Percentiles rank a stretch among this genome's conserved stretches.
phyloP scores from a whole-genome alignment of 192 early-diverging fungal species.

The Coemansia nantahalensis region DNA sequence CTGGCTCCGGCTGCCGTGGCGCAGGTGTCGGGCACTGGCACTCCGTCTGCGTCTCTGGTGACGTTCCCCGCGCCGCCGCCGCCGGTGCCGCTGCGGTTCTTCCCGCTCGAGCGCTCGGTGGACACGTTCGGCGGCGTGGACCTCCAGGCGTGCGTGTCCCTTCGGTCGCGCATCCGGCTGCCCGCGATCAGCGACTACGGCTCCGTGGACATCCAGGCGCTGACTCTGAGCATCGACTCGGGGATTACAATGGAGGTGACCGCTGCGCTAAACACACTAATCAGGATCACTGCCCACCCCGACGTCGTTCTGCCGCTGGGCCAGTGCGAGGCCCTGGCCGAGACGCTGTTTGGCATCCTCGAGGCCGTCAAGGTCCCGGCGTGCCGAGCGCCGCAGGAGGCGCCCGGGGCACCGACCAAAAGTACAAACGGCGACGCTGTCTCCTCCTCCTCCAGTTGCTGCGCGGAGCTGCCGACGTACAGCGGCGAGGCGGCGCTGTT shows the following conservation, averaged over 20 bases:
- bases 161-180: conserved; percentile 50
- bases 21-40: not conserved
- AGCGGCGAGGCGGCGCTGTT: conserved; percentile 30
- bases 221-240: conserved; percentile 77
- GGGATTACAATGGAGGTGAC: conserved; percentile 71
- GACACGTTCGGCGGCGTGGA: conserved; percentile 79
- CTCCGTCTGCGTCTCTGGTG: conserved; percentile 1
- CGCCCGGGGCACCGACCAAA: not conserved
- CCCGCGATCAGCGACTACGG: conserved; percentile 55
- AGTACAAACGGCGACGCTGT: too few relatives aligned
- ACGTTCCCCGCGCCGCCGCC: conserved; percentile 23
- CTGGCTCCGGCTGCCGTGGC: conserved; percentile 1
- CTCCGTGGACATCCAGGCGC: conserved; percentile 68
- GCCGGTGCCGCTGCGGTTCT: conserved; percentile 24
- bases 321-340: conserved; percentile 67
- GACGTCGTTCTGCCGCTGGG: conserved; percentile 54
- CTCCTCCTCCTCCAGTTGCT: too few relatives aligned
- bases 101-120: conserved; percentile 57
- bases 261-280: conserved; percentile 70
- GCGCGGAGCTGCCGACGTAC: conserved; percentile 14
- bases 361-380: conserved; percentile 35
- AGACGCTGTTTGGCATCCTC: conserved; percentile 61
- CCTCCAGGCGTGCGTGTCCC: conserved; percentile 58
- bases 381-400: not conserved
- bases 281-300: conserved; percentile 56